These are phyloP conservation scores for Henningerozyma blattae DNA, from an alignment of 805 yeast genomes.

Conservation along the genomic window DNA sequence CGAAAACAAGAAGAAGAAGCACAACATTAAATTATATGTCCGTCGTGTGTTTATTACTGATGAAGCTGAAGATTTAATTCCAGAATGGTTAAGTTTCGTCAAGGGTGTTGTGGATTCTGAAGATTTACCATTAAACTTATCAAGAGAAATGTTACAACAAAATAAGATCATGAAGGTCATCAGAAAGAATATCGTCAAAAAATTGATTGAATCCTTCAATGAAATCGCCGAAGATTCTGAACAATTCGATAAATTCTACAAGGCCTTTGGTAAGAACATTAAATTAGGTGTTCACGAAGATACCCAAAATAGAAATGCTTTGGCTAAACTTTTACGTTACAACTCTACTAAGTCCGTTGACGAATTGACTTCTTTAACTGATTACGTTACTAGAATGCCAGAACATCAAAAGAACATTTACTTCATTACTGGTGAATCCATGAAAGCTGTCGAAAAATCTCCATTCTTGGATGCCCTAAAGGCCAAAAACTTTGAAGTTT, in stretches of 20 bases:
- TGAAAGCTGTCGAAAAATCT: conserved; percentile 96
- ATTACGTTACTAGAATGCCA: conserved; percentile 98
- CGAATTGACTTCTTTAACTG: conserved; percentile 88
- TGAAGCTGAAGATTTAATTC: conserved; percentile 97
- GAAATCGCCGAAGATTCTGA: conserved; percentile 99
- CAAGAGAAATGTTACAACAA: conserved; percentile 99
- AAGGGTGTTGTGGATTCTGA: conserved; percentile 99
- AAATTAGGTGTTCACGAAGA: conserved; percentile 99
- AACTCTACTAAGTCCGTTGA: conserved; percentile 92
- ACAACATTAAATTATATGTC: conserved; percentile 95
- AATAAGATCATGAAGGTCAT: conserved; percentile 99
- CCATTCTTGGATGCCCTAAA: conserved; percentile 98
- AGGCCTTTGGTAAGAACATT: conserved; percentile 95
- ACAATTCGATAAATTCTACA: conserved; percentile 96
- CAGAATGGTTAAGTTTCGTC: conserved; percentile 96
- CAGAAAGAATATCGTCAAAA: conserved; percentile 98
- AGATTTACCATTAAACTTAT: conserved; percentile 98
- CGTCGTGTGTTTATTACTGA: conserved; percentile 99
- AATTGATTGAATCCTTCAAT: conserved; percentile 94
- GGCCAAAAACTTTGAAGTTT: conserved; percentile 96
- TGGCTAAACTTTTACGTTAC: conserved; percentile 94
- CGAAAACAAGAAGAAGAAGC: conserved; percentile 98
- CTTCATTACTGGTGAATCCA: conserved; percentile 97
- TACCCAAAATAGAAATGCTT: conserved; percentile 89
- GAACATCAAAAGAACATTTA: conserved; percentile 99